phyloP scores from a whole-genome alignment of 805 yeast species.

The Candida germanica region DNA sequence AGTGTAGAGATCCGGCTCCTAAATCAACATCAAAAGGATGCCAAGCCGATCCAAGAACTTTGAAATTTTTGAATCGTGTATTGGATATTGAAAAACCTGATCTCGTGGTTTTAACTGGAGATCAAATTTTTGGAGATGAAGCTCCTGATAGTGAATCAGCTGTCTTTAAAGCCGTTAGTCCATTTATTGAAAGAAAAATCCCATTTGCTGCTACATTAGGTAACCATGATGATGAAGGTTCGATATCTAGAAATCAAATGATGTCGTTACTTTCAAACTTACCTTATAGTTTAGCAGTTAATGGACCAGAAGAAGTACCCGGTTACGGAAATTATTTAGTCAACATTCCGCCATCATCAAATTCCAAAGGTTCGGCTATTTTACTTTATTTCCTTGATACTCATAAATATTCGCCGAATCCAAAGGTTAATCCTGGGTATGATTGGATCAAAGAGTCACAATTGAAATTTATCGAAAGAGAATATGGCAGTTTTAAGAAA shows the following conservation, averaged over 20 bases:
- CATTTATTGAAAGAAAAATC: slow-evolving; percentile 61
- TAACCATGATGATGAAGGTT: slow-evolving; percentile 92
- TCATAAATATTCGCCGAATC: slow-evolving; percentile 67
- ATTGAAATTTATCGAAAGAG: slow-evolving; percentile 50
- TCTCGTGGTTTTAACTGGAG: slow-evolving; percentile 84
- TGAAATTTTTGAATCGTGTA: slow-evolving; percentile 55
- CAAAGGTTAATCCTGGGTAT: slow-evolving; percentile 73
- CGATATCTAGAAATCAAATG: slow-evolving; percentile 54
- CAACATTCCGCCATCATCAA: slow-evolving; percentile 39
- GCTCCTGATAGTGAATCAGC: slow-evolving; percentile 83
- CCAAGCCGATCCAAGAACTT: slow-evolving; percentile 74
- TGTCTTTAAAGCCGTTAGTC: slow-evolving; percentile 68
- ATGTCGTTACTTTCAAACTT: slow-evolving; percentile 54
- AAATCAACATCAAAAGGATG: slow-evolving; percentile 48
- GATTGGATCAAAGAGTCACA: slow-evolving; percentile 81
- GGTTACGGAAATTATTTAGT: slow-evolving; percentile 84
- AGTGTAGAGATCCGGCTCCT: slow-evolving; percentile 74
- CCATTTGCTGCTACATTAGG: slow-evolving; percentile 90
- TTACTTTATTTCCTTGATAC: slow-evolving; percentile 79
- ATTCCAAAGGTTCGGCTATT: slow-evolving; percentile 32
- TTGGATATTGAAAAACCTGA: slow-evolving; percentile 80
- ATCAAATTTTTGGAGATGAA: slow-evolving; percentile 79
- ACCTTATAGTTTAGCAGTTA: slow-evolving; percentile 63
- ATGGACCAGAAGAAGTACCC: slow-evolving; percentile 64
- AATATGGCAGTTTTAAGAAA: slow-evolving; percentile 21